phyloP scores from a whole-genome alignment of 441 rosid species.

The Mallotus japonicus region DNA sequence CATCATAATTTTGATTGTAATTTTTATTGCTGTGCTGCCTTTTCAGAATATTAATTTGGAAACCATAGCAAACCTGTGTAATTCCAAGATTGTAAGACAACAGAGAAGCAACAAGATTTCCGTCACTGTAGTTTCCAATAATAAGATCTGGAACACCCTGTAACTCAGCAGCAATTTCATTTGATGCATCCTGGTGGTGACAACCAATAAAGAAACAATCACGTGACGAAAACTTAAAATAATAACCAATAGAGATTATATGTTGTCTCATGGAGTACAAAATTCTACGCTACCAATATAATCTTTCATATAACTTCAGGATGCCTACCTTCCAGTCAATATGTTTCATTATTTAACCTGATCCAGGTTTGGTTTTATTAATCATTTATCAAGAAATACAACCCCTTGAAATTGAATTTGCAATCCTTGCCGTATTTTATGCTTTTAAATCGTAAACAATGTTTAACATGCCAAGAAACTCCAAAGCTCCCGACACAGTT shows the following conservation, averaged over 20 bases:
- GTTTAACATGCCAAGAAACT: not conserved
- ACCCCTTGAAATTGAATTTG: no score
- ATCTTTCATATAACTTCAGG: not conserved
- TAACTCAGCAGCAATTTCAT: constrained; percentile 58
- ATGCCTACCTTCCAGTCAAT: not conserved
- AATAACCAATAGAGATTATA: not conserved
- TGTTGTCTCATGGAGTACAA: not conserved
- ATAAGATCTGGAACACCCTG: constrained; percentile 45
- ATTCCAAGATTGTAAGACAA: constrained; percentile 57
- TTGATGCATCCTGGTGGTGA: constrained; percentile 55
- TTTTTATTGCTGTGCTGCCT: not conserved
- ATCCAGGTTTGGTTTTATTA: not conserved
- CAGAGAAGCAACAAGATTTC: constrained; percentile 67
- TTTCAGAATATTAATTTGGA: constrained; percentile 1
- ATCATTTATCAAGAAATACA: not conserved
- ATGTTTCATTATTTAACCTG: not conserved
- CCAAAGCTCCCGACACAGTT: not conserved
- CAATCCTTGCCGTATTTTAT: not conserved
- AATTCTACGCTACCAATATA: not conserved
- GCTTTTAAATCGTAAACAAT: not conserved
- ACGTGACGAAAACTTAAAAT: not conserved
- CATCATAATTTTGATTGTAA: not conserved
- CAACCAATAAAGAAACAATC: constrained; percentile 11
- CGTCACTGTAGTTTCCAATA: constrained; percentile 45
- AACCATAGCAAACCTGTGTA: constrained; percentile 42